Evolutionary conservation across 2,329 filamentous ascomycete genomes (phyloP).

Genomic region (Colletotrichum sp.): DNA sequence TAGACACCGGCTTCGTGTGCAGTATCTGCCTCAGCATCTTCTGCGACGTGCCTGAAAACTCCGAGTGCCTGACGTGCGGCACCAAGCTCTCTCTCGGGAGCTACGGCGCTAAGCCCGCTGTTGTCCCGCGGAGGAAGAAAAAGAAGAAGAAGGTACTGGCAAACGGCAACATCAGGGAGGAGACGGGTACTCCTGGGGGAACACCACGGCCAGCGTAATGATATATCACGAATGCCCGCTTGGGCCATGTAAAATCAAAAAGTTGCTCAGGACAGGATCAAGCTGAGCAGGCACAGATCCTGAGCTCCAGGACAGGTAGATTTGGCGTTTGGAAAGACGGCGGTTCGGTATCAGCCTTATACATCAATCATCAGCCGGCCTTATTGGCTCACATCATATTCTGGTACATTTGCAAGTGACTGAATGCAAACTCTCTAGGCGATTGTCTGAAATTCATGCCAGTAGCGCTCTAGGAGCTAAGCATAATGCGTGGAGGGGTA

Average conservation of each 20-base stretch:
- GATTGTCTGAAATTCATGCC: neutral
- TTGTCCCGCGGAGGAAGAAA: constrained; percentile 74
- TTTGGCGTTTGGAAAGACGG: constrained; percentile 1
- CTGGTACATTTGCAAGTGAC: neutral
- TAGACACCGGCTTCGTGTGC: constrained; percentile 94
- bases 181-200: constrained; percentile 64
- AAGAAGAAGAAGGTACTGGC: constrained; percentile 69
- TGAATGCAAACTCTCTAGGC: neutral
- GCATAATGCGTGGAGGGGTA: constrained; percentile 4
- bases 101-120: constrained; percentile 79
- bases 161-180: constrained; percentile 58
- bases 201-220: constrained; percentile 56
- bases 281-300: neutral
- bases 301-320: neutral
- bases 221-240: neutral
- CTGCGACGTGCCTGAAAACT: constrained; percentile 67
- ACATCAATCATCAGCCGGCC: neutral
- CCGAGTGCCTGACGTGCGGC: constrained; percentile 82
- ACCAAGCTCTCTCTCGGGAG: constrained; percentile 78
- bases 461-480: neutral
- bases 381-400: neutral
- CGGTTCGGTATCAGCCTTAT: neutral
- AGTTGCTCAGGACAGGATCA: neutral
- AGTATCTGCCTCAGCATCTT: constrained; percentile 96
- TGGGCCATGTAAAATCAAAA: neutral